These are phyloP conservation scores for Beauveria bassiana DNA, from an alignment of 2,329 filamentous ascomycete species.

Conservation along the genomic window DNA sequence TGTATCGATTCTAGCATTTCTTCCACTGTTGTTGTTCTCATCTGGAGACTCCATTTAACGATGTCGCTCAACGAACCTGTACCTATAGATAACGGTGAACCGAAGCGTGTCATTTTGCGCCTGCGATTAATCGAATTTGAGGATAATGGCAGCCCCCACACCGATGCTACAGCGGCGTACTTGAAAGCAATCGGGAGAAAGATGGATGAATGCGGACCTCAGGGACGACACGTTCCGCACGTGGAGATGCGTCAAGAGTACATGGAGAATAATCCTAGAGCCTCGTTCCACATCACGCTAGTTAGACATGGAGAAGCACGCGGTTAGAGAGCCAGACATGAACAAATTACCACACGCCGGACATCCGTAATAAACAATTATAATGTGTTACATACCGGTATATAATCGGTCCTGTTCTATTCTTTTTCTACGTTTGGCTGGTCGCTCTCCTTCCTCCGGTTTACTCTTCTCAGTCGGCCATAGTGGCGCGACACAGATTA, in stretches of 20 bases:
- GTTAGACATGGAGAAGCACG: neutral
- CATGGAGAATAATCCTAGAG: neutral
- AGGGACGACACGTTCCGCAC: neutral
- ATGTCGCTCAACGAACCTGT: neutral
- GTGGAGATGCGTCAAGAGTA: neutral
- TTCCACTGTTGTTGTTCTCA: conserved; percentile 21
- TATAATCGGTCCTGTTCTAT: no score
- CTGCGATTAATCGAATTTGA: neutral
- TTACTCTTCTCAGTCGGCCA: no score
- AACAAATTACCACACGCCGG: neutral
- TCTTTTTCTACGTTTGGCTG: no score
- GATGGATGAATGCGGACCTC: neutral
- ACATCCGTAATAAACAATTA: no score
- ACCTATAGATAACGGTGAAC: neutral
- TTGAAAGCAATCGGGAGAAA: neutral
- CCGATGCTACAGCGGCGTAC: neutral
- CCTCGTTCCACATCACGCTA: neutral
- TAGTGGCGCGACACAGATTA: no score
- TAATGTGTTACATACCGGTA: no score
- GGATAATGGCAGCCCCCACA: neutral
- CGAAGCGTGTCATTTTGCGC: neutral
- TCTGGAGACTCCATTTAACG: neutral
- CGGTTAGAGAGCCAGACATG: neutral
- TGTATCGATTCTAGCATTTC: no score
- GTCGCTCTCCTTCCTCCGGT: no score